Conservation (phyloP, 371 early-diverging fungal species). For the Mortierella sp. region DNA sequence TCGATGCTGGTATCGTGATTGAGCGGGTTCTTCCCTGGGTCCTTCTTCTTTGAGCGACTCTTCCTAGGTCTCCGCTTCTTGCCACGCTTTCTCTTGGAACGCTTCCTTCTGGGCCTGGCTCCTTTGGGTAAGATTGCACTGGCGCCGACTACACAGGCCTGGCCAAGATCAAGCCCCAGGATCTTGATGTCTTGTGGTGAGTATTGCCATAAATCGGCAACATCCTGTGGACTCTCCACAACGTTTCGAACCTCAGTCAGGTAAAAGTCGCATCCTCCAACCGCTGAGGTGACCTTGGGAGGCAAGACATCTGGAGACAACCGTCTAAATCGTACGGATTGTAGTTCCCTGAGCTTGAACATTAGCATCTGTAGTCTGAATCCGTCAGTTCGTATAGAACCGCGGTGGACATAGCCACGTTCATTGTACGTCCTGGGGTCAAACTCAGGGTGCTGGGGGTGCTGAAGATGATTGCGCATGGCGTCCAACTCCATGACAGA, state of each 20-base stretch:
- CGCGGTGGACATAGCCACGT: constrained; percentile 8
- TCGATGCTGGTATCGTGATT: too few species aligned
- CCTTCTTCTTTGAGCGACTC: too few species aligned
- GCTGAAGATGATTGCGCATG: constrained; percentile 4
- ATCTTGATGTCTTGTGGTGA: too few species aligned
- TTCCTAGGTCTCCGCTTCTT: too few species aligned
- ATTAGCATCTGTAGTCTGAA: constrained; percentile 2
- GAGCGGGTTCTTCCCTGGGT: too few species aligned
- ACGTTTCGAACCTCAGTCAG: constrained; percentile 13
- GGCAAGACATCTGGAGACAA: background rate
- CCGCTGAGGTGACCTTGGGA: constrained; percentile 5
- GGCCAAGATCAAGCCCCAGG: too few species aligned
- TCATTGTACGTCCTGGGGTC: background rate
- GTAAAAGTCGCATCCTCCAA: background rate
- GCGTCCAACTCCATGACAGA: constrained; percentile 2
- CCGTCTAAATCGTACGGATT: constrained; percentile 6
- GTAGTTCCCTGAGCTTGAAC: constrained; percentile 18
- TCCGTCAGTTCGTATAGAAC: constrained; percentile 19
- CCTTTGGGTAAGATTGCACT: too few species aligned
- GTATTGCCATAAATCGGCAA: background rate
- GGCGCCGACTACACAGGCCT: too few species aligned
- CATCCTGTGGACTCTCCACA: constrained; percentile 1
- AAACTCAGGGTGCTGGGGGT: background rate
- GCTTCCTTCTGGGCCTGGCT: too few species aligned
- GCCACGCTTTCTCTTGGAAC: too few species aligned